Base-by-base conservation (phyloP, 1,284 basidiomycete species). In the Hemileia vastatrix region DNA sequence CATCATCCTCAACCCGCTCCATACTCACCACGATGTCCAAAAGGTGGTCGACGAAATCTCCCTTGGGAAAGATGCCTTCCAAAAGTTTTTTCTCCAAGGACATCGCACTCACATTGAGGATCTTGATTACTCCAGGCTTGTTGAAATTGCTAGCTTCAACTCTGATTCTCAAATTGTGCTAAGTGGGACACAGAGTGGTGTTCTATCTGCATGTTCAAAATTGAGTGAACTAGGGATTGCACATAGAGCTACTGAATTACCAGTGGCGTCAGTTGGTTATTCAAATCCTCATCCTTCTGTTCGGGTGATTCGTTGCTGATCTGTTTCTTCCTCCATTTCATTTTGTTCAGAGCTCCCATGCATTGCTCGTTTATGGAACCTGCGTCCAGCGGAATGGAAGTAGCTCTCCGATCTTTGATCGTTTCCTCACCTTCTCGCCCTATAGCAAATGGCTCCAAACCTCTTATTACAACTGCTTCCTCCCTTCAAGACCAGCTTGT, bases 301-400 rank as follows among this genome's bases (percentile, higher is more conserved):
- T 19, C 27, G 11, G 4, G 47, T n/a, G 6, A 15, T 31, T 27
- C 32, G 2, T 19, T 15, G 6, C 6, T 19, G 40, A 31, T 54
- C 21, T 23, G 32, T 63, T 56, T 48, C 24, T 23, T 19, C 9
- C n/a, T 19, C 23, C 32, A 36, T 9, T 13, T 2, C 32, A 3
- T 2, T 36, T 8, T 19, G 2, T 21, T 6, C 57, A 72, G 71
- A 4, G 71, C 72, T 1, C 69, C 70, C 0, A 70, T 73, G 54
- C 71, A 72, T 56, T 73, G 70, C 64, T 69, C 67, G 5, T 73
- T 73, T 60, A 70, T 74, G 69, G 64, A 65, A 15, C 73, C 73
- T 1, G 72, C 72, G 1, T 69, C 70, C 2, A 49, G 49, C 0
- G 71, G 70, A 19, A 71, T 74, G 70, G 59, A 63, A n/a, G 57